Evolutionary conservation across 23 red algal genomes (phyloP).

Genomic region (Gracilaria domingensis): DNA sequence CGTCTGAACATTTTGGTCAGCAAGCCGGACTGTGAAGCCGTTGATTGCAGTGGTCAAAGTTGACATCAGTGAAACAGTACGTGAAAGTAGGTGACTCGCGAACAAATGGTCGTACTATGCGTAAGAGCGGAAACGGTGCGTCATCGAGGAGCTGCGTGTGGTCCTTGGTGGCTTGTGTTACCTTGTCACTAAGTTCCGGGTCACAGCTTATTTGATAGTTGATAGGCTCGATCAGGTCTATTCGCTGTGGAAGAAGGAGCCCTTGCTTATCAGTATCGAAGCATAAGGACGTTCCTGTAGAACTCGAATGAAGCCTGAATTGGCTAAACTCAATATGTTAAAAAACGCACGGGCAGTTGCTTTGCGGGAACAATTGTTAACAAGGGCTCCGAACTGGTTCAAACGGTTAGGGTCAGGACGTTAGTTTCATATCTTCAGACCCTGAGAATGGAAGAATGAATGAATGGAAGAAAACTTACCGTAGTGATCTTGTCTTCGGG

Average conservation of each 20-base stretch:
- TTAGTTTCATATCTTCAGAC: background rate
- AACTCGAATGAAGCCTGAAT: constrained; percentile 35
- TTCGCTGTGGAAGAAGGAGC: constrained; percentile 29
- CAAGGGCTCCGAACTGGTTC: constrained; percentile 38
- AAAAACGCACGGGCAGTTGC: constrained; percentile 56
- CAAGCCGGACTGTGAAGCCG: too few relatives aligned
- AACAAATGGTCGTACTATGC: too few relatives aligned
- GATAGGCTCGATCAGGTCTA: background rate
- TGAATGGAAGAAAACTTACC: too few relatives aligned
- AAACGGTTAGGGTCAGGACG: background rate
- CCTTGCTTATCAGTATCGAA: constrained; percentile 19
- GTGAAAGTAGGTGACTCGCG: too few relatives aligned
- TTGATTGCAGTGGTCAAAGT: too few relatives aligned
- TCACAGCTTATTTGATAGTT: background rate
- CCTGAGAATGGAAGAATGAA: background rate
- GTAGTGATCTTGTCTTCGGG: constrained; percentile 19
- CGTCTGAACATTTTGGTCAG: too few relatives aligned
- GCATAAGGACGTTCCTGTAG: constrained; percentile 39
- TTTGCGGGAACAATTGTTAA: constrained; percentile 47
- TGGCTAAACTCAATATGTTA: constrained; percentile 50
- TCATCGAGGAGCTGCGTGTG: too few relatives aligned
- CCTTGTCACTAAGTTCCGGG: background rate
- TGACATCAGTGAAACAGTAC: too few relatives aligned
- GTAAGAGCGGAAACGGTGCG: too few relatives aligned
- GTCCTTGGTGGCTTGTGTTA: too few relatives aligned